Evolutionary conservation across 345 rosid genomes (phyloP), one percentile per base, ranked within the genome.

Genomic region (Salix brachista): DNA sequence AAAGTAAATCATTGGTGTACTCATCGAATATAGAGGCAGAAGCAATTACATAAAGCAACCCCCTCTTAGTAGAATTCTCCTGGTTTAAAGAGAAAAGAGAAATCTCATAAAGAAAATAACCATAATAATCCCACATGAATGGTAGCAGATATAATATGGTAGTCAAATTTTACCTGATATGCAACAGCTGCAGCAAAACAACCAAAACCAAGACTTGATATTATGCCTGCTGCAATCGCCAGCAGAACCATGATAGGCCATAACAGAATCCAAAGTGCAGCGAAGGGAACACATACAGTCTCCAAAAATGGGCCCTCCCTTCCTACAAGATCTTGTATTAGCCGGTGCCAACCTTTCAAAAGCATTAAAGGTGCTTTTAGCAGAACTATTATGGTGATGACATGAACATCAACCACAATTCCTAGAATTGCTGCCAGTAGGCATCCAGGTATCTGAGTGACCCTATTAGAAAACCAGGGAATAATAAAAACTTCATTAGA

Each of bases 231-330:
- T 66, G 68, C 10, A 42, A 39, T 61, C 42, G 73, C 79, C 13
- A 76, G 48, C n/a, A 80, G 37, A 69, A 80, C 80, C 68, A 72
- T 73, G 14, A 42, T 41, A 23, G 83, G 83, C 83, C 83, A 80
- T 65, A 80, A 36, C 23, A 76, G 66, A 48, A 80, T 76, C 74
- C 30, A 76, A 23, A 80, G 44, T 4, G 77, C 83, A 13, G 80
- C 80, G 66, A 80, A 76, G 48, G 83, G 83, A 75, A 80, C 77
- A 58, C 83, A 80, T 30, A 72, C 80, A 46, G 83, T 80, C 64
- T 80, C 83, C 70, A 76, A n/a, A 65, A 80, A 80, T 34, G 83
- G 80, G 28, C 83, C 80, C 14, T 50, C 79, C 44, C 80, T 65
- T 65, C 83, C 83, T 0, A 76, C 46, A 66, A 80, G 77, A 67